A percentile compares a stretch with the other conserved stretches of the same genome.
These are phyloP conservation scores for Metarhizium album DNA, from an alignment of 2,329 filamentous ascomycete species.

Conservation along the genomic window DNA sequence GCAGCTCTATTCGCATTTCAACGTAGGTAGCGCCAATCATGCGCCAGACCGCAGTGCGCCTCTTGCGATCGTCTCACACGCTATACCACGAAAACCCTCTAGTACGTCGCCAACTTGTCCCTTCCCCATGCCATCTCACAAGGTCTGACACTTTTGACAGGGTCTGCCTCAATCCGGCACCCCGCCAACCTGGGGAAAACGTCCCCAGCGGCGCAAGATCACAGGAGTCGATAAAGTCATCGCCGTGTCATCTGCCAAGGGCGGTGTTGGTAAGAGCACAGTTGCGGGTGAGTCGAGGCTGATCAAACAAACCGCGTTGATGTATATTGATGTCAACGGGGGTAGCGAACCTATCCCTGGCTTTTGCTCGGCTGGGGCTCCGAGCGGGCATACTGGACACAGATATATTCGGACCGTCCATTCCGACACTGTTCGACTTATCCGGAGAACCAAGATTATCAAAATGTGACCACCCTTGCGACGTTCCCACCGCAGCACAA, in stretches of 20 bases:
- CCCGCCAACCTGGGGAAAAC: conserved; percentile 48
- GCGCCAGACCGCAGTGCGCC: conserved; percentile 24
- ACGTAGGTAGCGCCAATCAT: no score
- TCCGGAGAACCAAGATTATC: conserved; percentile 69
- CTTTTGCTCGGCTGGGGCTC: conserved; percentile 73
- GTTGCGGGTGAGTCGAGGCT: conserved; percentile 53
- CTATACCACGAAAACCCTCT: conserved; percentile 74
- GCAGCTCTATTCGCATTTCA: neutral
- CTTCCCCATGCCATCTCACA: neutral
- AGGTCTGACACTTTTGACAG: conserved; percentile 32
- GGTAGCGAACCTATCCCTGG: conserved; percentile 71
- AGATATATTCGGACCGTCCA: conserved; percentile 92
- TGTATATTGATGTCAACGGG: neutral
- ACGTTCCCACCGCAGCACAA: no score
- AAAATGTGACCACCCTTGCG: conserved; percentile 14
- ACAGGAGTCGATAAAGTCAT: conserved; percentile 82
- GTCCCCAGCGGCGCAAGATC: conserved; percentile 73
- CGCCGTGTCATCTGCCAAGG: conserved; percentile 94
- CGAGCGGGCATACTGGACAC: conserved; percentile 84
- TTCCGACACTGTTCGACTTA: conserved; percentile 81
- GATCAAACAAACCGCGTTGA: neutral
- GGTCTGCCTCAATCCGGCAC: conserved; percentile 71
- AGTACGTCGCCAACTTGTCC: conserved; percentile 34
- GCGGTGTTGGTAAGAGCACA: conserved; percentile 96
- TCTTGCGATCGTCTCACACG: conserved; percentile 22